These are phyloP conservation scores for Larix kaempferi DNA, from an alignment of 75 land plant genomes.

Conservation along the genomic window DNA sequence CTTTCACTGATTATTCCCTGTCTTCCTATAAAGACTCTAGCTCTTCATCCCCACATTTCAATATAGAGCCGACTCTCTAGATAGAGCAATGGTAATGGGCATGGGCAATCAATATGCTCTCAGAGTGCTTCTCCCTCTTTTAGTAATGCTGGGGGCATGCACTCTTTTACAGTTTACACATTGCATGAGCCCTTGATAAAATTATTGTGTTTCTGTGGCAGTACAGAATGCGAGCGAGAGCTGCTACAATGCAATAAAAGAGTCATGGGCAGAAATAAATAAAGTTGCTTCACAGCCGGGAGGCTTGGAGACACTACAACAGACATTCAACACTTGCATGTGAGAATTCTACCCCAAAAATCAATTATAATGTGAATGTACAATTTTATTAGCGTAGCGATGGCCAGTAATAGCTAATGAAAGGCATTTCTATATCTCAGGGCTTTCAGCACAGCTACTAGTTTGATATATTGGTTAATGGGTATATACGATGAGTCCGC, in stretches of 20 bases:
- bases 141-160: too few relatives aligned
- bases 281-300: slow-evolving; percentile 28
- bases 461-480: slow-evolving; percentile 11
- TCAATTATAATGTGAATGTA: background rate
- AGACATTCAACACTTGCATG: slow-evolving; percentile 53
- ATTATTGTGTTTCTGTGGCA: background rate
- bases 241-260: slow-evolving; percentile 45
- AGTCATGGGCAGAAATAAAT: slow-evolving; percentile 52
- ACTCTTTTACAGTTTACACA: too few relatives aligned
- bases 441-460: background rate
- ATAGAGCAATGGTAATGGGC: too few relatives aligned
- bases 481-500: slow-evolving; percentile 12
- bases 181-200: too few relatives aligned
- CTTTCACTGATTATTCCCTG: too few relatives aligned
- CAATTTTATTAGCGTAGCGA: background rate
- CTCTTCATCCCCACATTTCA: too few relatives aligned
- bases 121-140: too few relatives aligned
- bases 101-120: too few relatives aligned
- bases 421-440: background rate
- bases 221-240: slow-evolving; percentile 46
- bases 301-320: slow-evolving; percentile 36
- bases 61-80: too few relatives aligned
- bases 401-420: too few relatives aligned
- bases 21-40: too few relatives aligned
- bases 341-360: slow-evolving; percentile 2